Conservation (phyloP, 1,284 basidiomycete species). For the Apiotrichum gamsii region DNA sequence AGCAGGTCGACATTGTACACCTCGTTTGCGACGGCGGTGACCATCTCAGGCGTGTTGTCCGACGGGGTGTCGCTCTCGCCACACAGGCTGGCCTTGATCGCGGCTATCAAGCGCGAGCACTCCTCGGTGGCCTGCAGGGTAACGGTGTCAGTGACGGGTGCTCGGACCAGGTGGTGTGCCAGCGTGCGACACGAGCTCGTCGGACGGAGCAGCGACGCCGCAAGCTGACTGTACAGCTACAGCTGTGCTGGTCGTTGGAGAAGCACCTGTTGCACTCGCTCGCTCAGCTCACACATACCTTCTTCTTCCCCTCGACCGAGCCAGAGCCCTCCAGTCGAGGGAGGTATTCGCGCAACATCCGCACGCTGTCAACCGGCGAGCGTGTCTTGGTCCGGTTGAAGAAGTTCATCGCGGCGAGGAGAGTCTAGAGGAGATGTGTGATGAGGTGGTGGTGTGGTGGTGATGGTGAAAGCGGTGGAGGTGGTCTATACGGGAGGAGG, state of each 20-base stretch:
- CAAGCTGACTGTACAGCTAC: too few species aligned
- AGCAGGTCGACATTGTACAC: slow-evolving; percentile 88
- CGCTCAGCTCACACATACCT: slow-evolving; percentile 53
- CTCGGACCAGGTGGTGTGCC: neutral
- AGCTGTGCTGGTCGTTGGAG: neutral
- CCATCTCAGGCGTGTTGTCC: slow-evolving; percentile 62
- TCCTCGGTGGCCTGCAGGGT: slow-evolving; percentile 20
- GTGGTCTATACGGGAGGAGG: too few species aligned
- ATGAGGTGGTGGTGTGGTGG: too few species aligned
- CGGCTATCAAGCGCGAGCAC: slow-evolving; percentile 30
- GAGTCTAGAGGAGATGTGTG: too few species aligned
- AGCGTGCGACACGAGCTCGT: neutral
- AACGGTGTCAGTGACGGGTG: neutral
- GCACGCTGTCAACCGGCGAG: slow-evolving; percentile 76
- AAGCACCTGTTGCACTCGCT: neutral
- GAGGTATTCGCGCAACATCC: slow-evolving; percentile 69
- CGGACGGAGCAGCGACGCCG: too few species aligned
- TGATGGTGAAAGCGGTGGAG: too few species aligned
- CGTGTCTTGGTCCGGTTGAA: slow-evolving; percentile 78
- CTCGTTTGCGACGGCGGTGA: slow-evolving; percentile 91
- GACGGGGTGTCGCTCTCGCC: slow-evolving; percentile 38
- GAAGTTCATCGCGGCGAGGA: slow-evolving; percentile 66
- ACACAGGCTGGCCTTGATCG: slow-evolving; percentile 28
- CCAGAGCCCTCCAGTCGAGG: slow-evolving; percentile 62
- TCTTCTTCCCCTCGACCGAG: slow-evolving; percentile 65